Evolutionary conservation across 2,329 filamentous ascomycete species (phyloP).

Genomic region (Fusarium tupiense): DNA sequence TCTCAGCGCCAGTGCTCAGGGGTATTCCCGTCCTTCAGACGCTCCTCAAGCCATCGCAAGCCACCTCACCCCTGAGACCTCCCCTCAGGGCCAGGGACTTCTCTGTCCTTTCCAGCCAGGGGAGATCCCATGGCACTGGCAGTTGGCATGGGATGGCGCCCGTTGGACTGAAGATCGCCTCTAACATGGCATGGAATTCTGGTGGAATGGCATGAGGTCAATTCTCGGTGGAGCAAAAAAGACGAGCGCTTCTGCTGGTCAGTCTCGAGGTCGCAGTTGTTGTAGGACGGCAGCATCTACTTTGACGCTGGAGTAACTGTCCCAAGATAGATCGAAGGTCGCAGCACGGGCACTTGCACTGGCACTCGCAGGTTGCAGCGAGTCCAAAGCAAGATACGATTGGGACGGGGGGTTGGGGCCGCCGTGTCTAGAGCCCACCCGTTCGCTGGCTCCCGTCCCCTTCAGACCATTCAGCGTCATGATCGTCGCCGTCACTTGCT

Average conservation of each 20-base stretch:
- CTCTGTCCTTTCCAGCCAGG: constrained; percentile 20
- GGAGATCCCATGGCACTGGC: constrained; percentile 32
- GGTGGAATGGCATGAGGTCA: constrained; percentile 36
- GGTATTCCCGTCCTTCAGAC: constrained; percentile 36
- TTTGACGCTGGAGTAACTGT: constrained; percentile 33
- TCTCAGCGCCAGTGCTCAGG: constrained; percentile 42
- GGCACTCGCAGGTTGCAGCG: constrained; percentile 17
- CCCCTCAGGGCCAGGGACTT: constrained; percentile 20
- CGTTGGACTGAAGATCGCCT: constrained; percentile 33
- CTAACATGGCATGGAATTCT: constrained; percentile 37
- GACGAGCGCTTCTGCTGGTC: constrained; percentile 33
- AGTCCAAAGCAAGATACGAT: constrained; percentile 27
- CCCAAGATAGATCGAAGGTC: constrained; percentile 13
- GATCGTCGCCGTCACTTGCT: constrained; percentile 38
- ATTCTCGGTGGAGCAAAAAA: not conserved
- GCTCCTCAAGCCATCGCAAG: constrained; percentile 23
- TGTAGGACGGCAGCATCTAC: constrained; percentile 1
- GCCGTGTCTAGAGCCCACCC: constrained; percentile 39
- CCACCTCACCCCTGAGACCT: constrained; percentile 17
- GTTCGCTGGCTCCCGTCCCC: constrained; percentile 38
- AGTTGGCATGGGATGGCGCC: constrained; percentile 32
- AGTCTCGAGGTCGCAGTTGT: constrained; percentile 30
- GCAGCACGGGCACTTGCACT: not conserved
- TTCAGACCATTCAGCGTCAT: constrained; percentile 37
- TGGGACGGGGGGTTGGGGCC: constrained; percentile 18